Evolutionary conservation across 2,329 filamentous ascomycete species (phyloP), one percentile per base, ranked within the genome.

Genomic region (Colletotrichum phormii): DNA sequence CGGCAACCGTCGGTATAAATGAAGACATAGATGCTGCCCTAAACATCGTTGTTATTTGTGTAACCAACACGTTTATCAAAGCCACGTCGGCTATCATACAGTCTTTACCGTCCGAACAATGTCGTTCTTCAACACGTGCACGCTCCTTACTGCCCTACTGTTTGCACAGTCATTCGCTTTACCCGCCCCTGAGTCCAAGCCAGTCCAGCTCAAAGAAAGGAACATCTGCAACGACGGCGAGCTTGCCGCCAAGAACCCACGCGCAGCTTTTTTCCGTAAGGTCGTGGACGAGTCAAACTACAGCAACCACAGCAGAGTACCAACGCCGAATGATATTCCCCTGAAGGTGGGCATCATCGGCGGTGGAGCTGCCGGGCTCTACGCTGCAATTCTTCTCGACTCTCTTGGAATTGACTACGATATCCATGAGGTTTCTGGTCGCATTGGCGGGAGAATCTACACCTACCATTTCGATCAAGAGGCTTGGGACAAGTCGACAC

Each of bases 371-470:
- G 77, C 82, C 4, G 82, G 82, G 5, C 77, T 74, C 8, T 84
- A 80, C 70, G 78, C 80, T 53, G 82, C 80, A 42, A 76, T 82
- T 71, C 73, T 82, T 7, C 75, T 83, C 31, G 80, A 82, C 67
- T 77, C 74, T 3, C 67, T 81, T 9, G 76, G 79, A 9, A 77
- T 83, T 33, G 75, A 79, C 8, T 84, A 83, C 46, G 81, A 84
- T 0, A 81, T 85, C 9, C 71, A 84, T 0, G 82, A 85, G 58
- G 79, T 80, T 4, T 77, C 77, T 31, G 74, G 79, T 0, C 75
- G 81, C 0, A 26, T 83, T 3, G 83, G 82, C n/a, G 82, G 83
- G 0, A 75, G 82, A 1, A 74, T 84, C 4, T 84, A 77, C 63
- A 83, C 83, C 0, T 76, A 84, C 22, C 66, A 76, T 1, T 84